phyloP scores from a whole-genome alignment of 768 basidiomycete species.

The Amanita rubescens region DNA sequence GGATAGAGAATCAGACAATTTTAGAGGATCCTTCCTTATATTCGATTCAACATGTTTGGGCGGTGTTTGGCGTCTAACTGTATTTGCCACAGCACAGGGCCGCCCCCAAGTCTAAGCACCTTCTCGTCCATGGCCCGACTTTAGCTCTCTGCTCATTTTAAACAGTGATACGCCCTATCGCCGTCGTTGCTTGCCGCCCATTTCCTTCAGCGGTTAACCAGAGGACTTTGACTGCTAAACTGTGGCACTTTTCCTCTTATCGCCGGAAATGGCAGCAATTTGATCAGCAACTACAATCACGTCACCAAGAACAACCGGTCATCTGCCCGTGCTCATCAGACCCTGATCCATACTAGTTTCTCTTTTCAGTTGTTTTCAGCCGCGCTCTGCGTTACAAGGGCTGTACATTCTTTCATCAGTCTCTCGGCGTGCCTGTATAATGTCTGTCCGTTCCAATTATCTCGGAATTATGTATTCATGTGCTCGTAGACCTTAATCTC shows the following conservation, averaged over 20 bases:
- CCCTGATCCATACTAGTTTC: neutral
- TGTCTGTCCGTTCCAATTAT: neutral
- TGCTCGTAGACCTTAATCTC: neutral
- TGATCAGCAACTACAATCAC: conserved; percentile 27
- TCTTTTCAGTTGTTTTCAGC: neutral
- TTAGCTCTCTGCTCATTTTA: neutral
- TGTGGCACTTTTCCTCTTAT: conserved; percentile 14
- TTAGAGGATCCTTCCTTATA: conserved; percentile 34
- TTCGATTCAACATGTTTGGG: conserved; percentile 36
- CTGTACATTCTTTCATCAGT: neutral
- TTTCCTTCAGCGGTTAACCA: neutral
- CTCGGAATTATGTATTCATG: too few relatives aligned
- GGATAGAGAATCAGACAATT: conserved; percentile 37
- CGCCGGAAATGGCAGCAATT: conserved; percentile 22
- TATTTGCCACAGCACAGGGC: conserved; percentile 30
- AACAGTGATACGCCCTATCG: neutral
- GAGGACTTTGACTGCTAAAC: neutral
- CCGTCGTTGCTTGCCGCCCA: neutral
- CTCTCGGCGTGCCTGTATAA: neutral
- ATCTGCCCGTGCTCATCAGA: conserved; percentile 8
- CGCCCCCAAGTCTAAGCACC: conserved; percentile 10
- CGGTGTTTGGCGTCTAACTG: conserved; percentile 34
- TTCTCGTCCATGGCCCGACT: neutral
- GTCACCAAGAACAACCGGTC: conserved; percentile 23
- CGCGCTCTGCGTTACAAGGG: neutral